A percentile compares a stretch with the other conserved stretches of the same genome.
Evolutionary conservation across 352 stramenopile species (phyloP).

Genomic region (Pythium aquatile): DNA sequence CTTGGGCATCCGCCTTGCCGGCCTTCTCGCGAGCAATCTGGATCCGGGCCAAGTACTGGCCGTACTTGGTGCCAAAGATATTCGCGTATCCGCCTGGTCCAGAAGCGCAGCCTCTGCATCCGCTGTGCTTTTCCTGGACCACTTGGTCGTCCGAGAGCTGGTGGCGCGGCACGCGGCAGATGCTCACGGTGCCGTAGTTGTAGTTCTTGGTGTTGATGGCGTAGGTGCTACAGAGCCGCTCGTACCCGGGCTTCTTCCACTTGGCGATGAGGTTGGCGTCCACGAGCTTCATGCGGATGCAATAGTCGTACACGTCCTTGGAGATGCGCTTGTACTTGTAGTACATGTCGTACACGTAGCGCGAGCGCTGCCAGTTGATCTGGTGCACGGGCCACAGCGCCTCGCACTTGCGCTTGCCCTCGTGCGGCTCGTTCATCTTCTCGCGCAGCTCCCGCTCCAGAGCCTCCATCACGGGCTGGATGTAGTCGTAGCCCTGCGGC

Average conservation of each 20-base stretch:
- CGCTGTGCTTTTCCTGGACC: conserved; percentile 93
- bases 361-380: conserved; percentile 98
- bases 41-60: conserved; percentile 96
- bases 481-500: conserved; percentile 93
- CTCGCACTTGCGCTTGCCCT: conserved; percentile 97
- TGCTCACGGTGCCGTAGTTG: conserved; percentile 98
- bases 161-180: conserved; percentile 96
- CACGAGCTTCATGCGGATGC: conserved; percentile 91
- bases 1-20: conserved; percentile 30
- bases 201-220: conserved; percentile 99
- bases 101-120: conserved; percentile 96
- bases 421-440: conserved; percentile 97
- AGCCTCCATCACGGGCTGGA: conserved; percentile 95
- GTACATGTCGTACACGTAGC: conserved; percentile 99
- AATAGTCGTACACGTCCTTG: conserved; percentile 98
- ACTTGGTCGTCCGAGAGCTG: conserved; percentile 90
- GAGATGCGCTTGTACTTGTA: conserved; percentile 97
- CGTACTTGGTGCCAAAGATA: conserved; percentile 99
- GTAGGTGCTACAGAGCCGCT: conserved; percentile 97
- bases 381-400: conserved; percentile 98
- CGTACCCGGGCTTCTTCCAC: conserved; percentile 99
- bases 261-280: conserved; percentile 98
- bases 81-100: conserved; percentile 93
- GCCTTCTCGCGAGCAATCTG: conserved; percentile 91
- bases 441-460: conserved; percentile 97